Evolutionary conservation across 176 grass and related monocot species (phyloP).

Genomic region (Phragmites australis): DNA sequence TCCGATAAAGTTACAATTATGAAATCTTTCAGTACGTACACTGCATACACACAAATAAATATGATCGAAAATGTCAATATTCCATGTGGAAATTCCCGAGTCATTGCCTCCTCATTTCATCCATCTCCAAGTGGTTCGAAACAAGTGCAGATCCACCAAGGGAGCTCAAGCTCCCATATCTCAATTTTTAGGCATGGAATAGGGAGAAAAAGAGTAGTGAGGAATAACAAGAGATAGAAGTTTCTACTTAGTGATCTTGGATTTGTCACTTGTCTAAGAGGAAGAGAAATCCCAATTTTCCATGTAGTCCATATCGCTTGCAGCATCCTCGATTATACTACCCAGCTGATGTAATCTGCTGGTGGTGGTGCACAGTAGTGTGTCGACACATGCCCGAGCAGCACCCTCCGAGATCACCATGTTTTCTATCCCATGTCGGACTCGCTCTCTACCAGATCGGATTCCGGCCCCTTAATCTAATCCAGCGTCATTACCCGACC

Average conservation of each 20-base stretch:
- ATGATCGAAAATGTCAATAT: neutral
- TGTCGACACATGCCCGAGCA: slow-evolving; percentile 39
- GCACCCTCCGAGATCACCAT: neutral
- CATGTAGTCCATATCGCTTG: neutral
- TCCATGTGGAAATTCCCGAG: neutral
- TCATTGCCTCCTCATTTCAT: neutral
- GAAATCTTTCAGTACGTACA: neutral
- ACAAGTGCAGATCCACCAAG: no score
- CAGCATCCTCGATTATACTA: slow-evolving; percentile 7
- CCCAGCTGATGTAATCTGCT: neutral
- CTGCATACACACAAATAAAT: no score
- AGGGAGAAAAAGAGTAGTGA: no score
- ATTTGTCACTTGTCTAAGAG: no score
- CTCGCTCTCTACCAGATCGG: neutral
- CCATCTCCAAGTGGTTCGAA: neutral
- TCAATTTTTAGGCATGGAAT: no score
- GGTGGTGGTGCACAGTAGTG: neutral
- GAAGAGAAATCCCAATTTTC: neutral
- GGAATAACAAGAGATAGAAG: no score
- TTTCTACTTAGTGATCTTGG: no score
- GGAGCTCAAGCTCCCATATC: no score
- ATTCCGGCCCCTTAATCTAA: neutral
- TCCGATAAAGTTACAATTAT: neutral
- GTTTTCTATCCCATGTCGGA: slow-evolving; percentile 30
- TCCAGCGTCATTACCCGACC: neutral